A percentile compares a stretch with the other conserved stretches of the same genome.
phyloP scores from a whole-genome alignment of 352 stramenopile genomes.

The Saprolegnia parasitica region DNA sequence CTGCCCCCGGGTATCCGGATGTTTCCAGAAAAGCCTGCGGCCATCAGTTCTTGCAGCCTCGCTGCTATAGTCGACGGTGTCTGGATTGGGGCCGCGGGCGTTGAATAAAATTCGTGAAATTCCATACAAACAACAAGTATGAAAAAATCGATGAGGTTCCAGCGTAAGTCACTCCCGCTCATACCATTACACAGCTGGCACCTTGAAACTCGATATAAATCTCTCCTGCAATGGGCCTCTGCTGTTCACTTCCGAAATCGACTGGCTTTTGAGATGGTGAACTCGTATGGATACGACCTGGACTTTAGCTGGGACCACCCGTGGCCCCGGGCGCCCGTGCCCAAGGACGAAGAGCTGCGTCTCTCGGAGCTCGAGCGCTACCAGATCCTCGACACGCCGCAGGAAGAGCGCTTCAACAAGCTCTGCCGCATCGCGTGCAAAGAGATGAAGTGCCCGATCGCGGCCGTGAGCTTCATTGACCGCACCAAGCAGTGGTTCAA shows the following conservation, averaged over 20 bases:
- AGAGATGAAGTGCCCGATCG: slow-evolving; percentile 85
- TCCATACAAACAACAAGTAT: neutral
- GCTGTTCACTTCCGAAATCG: slow-evolving; percentile 23
- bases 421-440: slow-evolving; percentile 84
- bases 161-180: neutral
- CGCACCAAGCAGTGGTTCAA: slow-evolving; percentile 87
- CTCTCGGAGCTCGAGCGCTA: slow-evolving; percentile 61
- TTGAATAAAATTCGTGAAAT: neutral
- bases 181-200: neutral
- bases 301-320: slow-evolving; percentile 86
- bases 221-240: neutral
- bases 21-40: neutral
- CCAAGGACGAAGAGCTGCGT: slow-evolving; percentile 63
- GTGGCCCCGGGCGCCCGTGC: slow-evolving; percentile 66
- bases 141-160: neutral
- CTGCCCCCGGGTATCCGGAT: neutral
- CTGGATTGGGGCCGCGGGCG: neutral
- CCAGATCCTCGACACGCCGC: slow-evolving; percentile 74
- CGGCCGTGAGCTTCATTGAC: slow-evolving; percentile 82
- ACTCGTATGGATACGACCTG: slow-evolving; percentile 69
- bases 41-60: neutral
- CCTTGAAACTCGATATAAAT: neutral
- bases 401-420: slow-evolving; percentile 84
- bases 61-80: neutral
- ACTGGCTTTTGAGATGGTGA: slow-evolving; percentile 29